These are phyloP conservation scores for Nakazawaea laoshanensis DNA, from an alignment of 805 yeast genomes.

Conservation along the genomic window DNA sequence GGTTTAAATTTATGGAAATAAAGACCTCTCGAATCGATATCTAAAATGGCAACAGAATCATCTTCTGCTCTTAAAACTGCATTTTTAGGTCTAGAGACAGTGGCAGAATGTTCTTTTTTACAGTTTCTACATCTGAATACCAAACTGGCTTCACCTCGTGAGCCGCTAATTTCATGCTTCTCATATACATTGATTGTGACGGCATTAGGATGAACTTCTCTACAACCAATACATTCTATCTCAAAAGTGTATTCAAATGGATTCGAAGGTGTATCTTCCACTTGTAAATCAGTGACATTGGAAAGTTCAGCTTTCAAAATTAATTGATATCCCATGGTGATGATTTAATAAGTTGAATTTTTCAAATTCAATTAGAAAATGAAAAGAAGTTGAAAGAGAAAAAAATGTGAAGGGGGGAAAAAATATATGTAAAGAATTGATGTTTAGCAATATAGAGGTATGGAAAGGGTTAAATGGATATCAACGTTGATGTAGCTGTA, in stretches of 20 bases:
- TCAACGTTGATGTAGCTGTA: too few species aligned
- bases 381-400: too few species aligned
- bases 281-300: constrained; percentile 29
- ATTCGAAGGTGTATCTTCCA: constrained; percentile 46
- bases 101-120: constrained; percentile 21
- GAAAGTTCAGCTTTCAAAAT: constrained; percentile 26
- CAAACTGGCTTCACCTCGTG: constrained; percentile 80
- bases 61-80: constrained; percentile 30
- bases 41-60: constrained; percentile 43
- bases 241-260: constrained; percentile 75
- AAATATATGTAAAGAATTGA: too few species aligned
- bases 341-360: background rate
- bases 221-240: constrained; percentile 70
- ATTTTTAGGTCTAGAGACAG: constrained; percentile 12
- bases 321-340: constrained; percentile 18
- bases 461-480: too few species aligned
- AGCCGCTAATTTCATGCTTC: constrained; percentile 53
- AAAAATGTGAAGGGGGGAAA: too few species aligned
- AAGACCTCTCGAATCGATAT: constrained; percentile 81
- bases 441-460: too few species aligned
- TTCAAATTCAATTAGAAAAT: too few species aligned
- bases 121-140: constrained; percentile 71
- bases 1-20: constrained; percentile 65
- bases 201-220: constrained; percentile 66
- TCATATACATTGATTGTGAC: constrained; percentile 64